phyloP scores from a whole-genome alignment of 1,139 yeast species.

The Casaregolazyma lundiana region DNA sequence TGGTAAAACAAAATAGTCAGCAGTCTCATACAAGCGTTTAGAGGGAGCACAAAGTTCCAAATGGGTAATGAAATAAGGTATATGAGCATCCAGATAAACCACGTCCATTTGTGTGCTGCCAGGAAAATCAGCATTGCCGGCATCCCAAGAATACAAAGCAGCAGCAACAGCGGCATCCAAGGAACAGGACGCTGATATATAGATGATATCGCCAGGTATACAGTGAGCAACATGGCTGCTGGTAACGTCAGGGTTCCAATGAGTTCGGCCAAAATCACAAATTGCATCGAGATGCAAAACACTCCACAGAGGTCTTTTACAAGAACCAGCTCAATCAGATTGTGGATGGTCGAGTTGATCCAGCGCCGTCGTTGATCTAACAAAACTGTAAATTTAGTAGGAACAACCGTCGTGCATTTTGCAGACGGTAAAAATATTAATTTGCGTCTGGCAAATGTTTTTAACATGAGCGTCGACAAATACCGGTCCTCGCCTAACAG shows the following conservation, averaged over 20 bases:
- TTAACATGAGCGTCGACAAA: constrained; percentile 33
- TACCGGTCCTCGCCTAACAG: constrained; percentile 36
- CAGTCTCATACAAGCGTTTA: constrained; percentile 52
- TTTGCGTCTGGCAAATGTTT: constrained; percentile 34
- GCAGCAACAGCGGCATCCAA: constrained; percentile 62
- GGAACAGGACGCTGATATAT: constrained; percentile 76
- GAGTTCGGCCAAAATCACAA: constrained; percentile 34
- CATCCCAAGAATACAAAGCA: constrained; percentile 74
- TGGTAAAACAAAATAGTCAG: background rate
- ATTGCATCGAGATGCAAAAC: constrained; percentile 36
- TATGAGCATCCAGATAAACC: constrained; percentile 71
- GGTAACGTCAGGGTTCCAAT: constrained; percentile 64
- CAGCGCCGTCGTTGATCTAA: constrained; percentile 37
- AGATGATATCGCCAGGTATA: constrained; percentile 70
- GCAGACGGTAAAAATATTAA: constrained; percentile 35
- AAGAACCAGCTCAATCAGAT: constrained; percentile 32
- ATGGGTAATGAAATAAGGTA: constrained; percentile 78
- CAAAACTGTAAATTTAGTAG: constrained; percentile 30
- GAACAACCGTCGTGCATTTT: constrained; percentile 33
- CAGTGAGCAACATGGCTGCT: constrained; percentile 75
- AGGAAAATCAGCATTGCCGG: constrained; percentile 80
- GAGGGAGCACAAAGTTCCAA: constrained; percentile 85
- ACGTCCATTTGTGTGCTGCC: constrained; percentile 69
- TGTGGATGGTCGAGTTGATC: constrained; percentile 38
- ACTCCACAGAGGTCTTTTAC: constrained; percentile 35